These are phyloP conservation scores for Penicillium paxilli DNA, from an alignment of 495 filamentous ascomycete genomes.

Conservation along the genomic window DNA sequence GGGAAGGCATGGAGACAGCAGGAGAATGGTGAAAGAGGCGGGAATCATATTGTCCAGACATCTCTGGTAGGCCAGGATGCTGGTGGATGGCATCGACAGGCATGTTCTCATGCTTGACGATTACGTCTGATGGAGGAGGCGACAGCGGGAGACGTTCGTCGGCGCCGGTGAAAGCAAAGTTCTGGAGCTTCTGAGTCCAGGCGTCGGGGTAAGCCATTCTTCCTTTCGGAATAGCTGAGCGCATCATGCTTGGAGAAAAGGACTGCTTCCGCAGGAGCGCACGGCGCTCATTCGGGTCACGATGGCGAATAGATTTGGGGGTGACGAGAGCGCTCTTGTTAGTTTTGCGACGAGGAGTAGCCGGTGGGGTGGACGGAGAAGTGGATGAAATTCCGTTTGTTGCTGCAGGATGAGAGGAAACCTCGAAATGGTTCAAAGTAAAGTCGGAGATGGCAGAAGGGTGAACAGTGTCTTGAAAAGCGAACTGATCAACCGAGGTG, in stretches of 20 bases:
- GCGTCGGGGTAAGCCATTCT: slow-evolving; percentile 48
- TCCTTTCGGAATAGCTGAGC: slow-evolving; percentile 38
- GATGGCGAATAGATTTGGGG: slow-evolving; percentile 43
- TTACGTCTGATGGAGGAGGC: slow-evolving; percentile 44
- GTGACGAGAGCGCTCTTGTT: slow-evolving; percentile 40
- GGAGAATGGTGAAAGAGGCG: slow-evolving; percentile 38
- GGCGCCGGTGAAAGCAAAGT: slow-evolving; percentile 35
- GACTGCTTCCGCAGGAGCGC: slow-evolving; percentile 42
- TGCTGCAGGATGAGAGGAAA: slow-evolving; percentile 25
- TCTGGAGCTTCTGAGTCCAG: slow-evolving; percentile 44
- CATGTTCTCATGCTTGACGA: slow-evolving; percentile 43
- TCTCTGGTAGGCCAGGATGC: slow-evolving; percentile 31
- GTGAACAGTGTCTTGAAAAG: slow-evolving; percentile 43
- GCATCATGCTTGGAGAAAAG: slow-evolving; percentile 44
- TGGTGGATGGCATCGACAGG: slow-evolving; percentile 22
- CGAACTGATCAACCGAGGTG: slow-evolving; percentile 28
- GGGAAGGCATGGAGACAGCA: slow-evolving; percentile 41
- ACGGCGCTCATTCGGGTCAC: slow-evolving; percentile 42
- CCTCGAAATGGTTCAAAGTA: slow-evolving; percentile 33
- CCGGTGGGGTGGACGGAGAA: slow-evolving; percentile 46
- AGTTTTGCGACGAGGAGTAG: slow-evolving; percentile 40
- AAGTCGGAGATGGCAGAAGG: slow-evolving; percentile 42
- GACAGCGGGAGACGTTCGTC: slow-evolving; percentile 46
- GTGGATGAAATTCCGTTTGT: slow-evolving; percentile 20
- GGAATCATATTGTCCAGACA: slow-evolving; percentile 38